Evolutionary conservation across 164 flowering plant species (phyloP).

Genomic region (Protea cynaroides): DNA sequence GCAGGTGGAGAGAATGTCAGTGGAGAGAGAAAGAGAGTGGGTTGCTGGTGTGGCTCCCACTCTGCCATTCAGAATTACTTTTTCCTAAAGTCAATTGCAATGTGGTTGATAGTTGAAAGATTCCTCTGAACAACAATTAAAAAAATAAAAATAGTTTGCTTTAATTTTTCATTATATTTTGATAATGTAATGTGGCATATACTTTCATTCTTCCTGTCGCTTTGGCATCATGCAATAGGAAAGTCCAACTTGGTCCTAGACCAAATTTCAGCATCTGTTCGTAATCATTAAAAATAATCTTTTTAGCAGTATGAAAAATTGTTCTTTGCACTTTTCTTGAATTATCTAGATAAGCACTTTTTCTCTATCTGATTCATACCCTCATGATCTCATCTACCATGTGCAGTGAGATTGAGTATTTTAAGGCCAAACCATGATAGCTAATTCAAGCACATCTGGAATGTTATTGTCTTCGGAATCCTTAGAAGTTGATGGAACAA

Average conservation of each 20-base stretch:
- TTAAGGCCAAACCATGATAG: constrained; percentile 9
- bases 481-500: constrained; percentile 5
- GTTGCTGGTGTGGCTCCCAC: no score
- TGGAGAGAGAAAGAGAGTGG: no score
- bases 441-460: constrained; percentile 12
- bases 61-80: no score
- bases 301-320: no score
- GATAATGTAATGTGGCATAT: background rate
- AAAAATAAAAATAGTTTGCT: no score
- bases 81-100: no score
- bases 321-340: background rate
- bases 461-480: constrained; percentile 15
- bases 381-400: background rate
- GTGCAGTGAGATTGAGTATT: constrained; percentile 17
- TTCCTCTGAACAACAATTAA: no score
- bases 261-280: no score
- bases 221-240: no score
- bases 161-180: background rate
- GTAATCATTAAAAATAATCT: no score
- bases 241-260: no score
- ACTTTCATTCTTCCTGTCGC: background rate
- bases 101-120: background rate
- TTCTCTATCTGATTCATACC: background rate
- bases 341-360: background rate
- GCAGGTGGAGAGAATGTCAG: no score